Conservation (phyloP, 2,329 filamentous ascomycete genomes). For the Triangularia setosa region DNA sequence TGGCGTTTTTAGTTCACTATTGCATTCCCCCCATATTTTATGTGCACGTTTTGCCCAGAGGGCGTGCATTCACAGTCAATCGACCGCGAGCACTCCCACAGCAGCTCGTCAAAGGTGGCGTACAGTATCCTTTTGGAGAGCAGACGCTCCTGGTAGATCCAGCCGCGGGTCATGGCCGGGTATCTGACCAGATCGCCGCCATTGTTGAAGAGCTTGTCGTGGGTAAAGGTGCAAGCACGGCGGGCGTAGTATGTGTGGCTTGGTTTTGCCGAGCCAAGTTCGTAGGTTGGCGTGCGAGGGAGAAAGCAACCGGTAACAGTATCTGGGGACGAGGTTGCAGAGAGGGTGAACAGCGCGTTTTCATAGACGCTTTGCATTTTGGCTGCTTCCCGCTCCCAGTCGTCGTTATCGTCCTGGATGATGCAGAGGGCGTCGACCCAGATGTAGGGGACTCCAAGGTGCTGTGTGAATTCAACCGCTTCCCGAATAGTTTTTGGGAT, state of each 20-base stretch:
- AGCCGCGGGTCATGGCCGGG: neutral
- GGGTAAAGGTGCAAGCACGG: neutral
- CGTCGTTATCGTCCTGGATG: conserved; percentile 14
- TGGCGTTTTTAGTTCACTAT: too few species aligned
- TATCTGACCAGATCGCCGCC: too few species aligned
- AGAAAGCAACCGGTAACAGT: neutral
- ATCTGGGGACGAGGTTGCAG: neutral
- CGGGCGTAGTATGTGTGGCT: neutral
- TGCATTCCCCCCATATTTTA: too few species aligned
- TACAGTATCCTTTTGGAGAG: neutral
- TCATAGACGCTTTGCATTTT: conserved; percentile 21
- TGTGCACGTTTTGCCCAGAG: too few species aligned
- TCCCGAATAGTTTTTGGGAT: neutral
- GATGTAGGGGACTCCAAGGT: neutral
- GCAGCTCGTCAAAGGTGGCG: neutral
- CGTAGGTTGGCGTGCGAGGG: neutral
- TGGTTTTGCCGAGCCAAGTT: neutral
- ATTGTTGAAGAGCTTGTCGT: neutral
- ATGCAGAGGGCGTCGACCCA: conserved; percentile 20
- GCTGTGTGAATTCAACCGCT: neutral
- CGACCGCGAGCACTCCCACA: neutral
- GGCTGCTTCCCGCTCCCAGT: conserved; percentile 20
- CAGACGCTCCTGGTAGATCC: neutral
- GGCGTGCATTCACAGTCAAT: neutral
- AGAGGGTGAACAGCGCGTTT: conserved; percentile 13